A percentile compares a stretch with the other conserved stretches of the same genome.
Conservation (phyloP, 139 green algal species). For the Coccomyxa sp. region DNA sequence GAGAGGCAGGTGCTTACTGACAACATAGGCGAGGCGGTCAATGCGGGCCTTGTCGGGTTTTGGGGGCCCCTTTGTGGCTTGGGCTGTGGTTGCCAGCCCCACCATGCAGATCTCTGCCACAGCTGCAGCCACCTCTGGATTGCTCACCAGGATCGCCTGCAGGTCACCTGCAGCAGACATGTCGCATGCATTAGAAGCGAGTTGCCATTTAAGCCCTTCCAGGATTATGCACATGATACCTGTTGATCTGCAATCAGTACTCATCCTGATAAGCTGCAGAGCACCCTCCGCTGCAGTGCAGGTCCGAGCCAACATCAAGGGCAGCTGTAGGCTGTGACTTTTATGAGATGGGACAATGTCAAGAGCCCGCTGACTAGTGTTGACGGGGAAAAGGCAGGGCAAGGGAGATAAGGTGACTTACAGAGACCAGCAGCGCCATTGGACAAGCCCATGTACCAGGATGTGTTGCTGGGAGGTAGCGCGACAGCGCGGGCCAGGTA, state of each 20-base stretch:
- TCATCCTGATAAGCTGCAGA: too few relatives aligned
- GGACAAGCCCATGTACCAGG: constrained; percentile 3
- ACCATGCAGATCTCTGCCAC: not conserved
- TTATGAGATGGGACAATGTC: too few relatives aligned
- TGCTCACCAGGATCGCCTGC: not conserved
- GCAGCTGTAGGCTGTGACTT: too few relatives aligned
- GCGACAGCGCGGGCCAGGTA: not conserved
- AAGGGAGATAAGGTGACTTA: not conserved
- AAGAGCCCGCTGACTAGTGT: too few relatives aligned
- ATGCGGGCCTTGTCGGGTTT: constrained; percentile 1
- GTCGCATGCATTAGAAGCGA: not conserved
- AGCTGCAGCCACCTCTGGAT: not conserved
- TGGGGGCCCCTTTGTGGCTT: not conserved
- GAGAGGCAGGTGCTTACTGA: not conserved
- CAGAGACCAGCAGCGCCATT: not conserved
- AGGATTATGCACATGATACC: too few relatives aligned
- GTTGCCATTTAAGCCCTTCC: too few relatives aligned
- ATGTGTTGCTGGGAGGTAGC: constrained; percentile 4
- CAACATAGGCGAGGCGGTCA: constrained; percentile 4
- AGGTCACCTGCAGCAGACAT: not conserved
- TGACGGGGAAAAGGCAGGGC: too few relatives aligned
- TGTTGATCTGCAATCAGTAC: too few relatives aligned
- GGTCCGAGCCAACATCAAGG: too few relatives aligned
- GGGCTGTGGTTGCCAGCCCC: not conserved
- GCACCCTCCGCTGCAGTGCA: too few relatives aligned